A percentile compares a stretch with the other conserved stretches of the same genome.
Evolutionary conservation across 2,329 filamentous ascomycete genomes (phyloP).

Genomic region (Blastomyces emzantsi): DNA sequence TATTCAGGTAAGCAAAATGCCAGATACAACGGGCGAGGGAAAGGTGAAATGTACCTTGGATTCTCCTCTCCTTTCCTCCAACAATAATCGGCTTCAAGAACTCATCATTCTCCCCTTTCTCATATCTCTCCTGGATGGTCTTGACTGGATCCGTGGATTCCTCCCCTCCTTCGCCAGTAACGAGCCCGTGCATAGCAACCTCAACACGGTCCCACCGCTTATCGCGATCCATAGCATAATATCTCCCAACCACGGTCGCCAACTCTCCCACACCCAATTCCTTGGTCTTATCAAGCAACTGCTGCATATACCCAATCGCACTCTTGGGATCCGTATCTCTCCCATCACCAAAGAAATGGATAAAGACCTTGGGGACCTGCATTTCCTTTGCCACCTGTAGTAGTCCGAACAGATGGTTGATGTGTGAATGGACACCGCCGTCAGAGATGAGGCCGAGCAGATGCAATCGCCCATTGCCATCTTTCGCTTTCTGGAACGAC

Average conservation of each 20-base stretch:
- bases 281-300: slow-evolving; percentile 69
- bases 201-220: slow-evolving; percentile 98
- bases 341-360: slow-evolving; percentile 98
- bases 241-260: slow-evolving; percentile 86
- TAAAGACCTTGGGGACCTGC: slow-evolving; percentile 81
- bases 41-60: slow-evolving; percentile 55
- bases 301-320: slow-evolving; percentile 75
- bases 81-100: slow-evolving; percentile 98
- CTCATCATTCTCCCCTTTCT: slow-evolving; percentile 84
- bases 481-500: slow-evolving; percentile 69
- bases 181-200: slow-evolving; percentile 75
- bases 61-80: slow-evolving; percentile 72
- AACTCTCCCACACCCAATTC: slow-evolving; percentile 82
- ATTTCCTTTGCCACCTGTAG: slow-evolving; percentile 84
- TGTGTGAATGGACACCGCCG: slow-evolving; percentile 94
- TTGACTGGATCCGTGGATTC: slow-evolving; percentile 73
- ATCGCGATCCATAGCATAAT: slow-evolving; percentile 99
- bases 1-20: slow-evolving; percentile 16
- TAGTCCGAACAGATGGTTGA: slow-evolving; percentile 81
- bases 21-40: background rate
- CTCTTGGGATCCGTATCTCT: slow-evolving; percentile 98
- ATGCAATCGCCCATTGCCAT: slow-evolving; percentile 85
- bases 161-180: slow-evolving; percentile 73
- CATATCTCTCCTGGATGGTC: slow-evolving; percentile 80
- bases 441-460: slow-evolving; percentile 88